A percentile compares a stretch with the other conserved stretches of the same genome.
Conservation (phyloP, 805 yeast genomes). For the Spathaspora boniae region DNA sequence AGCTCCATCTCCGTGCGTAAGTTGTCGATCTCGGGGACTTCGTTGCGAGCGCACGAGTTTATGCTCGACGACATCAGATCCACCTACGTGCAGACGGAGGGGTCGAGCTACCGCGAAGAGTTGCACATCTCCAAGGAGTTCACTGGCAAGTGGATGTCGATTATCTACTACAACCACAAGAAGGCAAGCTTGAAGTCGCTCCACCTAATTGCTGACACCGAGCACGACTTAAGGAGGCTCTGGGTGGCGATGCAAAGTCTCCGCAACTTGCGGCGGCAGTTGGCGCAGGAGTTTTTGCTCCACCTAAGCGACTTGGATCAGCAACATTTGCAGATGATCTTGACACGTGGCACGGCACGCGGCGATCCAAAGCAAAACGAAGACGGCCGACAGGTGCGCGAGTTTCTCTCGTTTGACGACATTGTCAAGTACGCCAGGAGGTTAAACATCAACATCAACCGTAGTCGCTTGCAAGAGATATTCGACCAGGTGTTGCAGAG, state of each 20-base stretch:
- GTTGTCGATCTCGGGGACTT: conserved; percentile 4
- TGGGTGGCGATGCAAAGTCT: conserved; percentile 57
- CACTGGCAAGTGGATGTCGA: conserved; percentile 72
- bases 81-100: conserved; percentile 63
- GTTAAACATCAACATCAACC: conserved; percentile 69
- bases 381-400: conserved; percentile 23
- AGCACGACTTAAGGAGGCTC: conserved; percentile 53
- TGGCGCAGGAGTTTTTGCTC: conserved; percentile 53
- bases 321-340: conserved; percentile 21
- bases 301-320: conserved; percentile 37
- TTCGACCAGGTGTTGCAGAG: conserved; percentile 40
- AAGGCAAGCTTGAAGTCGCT: conserved; percentile 69
- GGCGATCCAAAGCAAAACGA: conserved; percentile 14
- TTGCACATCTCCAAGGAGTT: conserved; percentile 66
- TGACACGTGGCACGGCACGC: no score
- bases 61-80: conserved; percentile 62
- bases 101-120: conserved; percentile 83
- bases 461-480: conserved; percentile 42
- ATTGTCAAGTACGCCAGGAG: conserved; percentile 62
- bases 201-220: conserved; percentile 72
- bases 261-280: conserved; percentile 58
- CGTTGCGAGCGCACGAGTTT: conserved; percentile 33
- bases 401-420: conserved; percentile 56
- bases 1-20: conserved; percentile 16
- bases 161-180: conserved; percentile 61